Evolutionary conservation across 192 early-diverging fungal species (phyloP), one percentile per base, ranked within the genome.

Genomic region (Umbelopsis vinacea): DNA sequence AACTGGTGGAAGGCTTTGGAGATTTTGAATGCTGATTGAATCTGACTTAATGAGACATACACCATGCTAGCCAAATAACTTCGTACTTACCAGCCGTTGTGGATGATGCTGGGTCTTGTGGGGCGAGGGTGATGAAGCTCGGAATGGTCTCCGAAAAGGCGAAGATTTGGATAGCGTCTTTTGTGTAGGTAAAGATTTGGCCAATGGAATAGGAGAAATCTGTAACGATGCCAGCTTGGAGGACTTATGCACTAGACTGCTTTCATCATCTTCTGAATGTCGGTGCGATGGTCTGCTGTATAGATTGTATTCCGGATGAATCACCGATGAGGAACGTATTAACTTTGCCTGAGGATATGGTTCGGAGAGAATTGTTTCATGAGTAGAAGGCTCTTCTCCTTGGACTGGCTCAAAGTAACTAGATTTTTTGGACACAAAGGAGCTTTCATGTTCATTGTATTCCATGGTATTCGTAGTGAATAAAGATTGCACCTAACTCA

Each of bases 371-470:
- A 63, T 3, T 15, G 57, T 38, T 35, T 63, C 57, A 35, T 63
- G 57, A 17, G 57, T 63, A 29, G 57, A 37, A 37, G 57, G 57
- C 26, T 63, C 57, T 17, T 63, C 33, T 17, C 6, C 57, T 19
- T n/a, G 26, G n/a, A 6, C 40, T 19, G 29, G 15, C 15, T 37
- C 33, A 19, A 63, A 63, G 35, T 19, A 35, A 37, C 33, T 38
- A 1, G 57, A 63, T 63, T 63, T 63, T 14, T 26, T 29, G 9
- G 57, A 63, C 17, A 63, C 33, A 5, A 63, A 63, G 4, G 57
- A 63, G 33, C 26, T 63, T 38, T 63, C 57, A 37, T 63, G 24
- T 35, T 37, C 29, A 63, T 63, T 35, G n/a, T 63, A 63, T 14
- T 63, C 57, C 17, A 63, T 19, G 1, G 33, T 6, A 7, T 0